These are phyloP conservation scores for Parachaetomium inaequale DNA, from an alignment of 495 filamentous ascomycete genomes.

Conservation along the genomic window DNA sequence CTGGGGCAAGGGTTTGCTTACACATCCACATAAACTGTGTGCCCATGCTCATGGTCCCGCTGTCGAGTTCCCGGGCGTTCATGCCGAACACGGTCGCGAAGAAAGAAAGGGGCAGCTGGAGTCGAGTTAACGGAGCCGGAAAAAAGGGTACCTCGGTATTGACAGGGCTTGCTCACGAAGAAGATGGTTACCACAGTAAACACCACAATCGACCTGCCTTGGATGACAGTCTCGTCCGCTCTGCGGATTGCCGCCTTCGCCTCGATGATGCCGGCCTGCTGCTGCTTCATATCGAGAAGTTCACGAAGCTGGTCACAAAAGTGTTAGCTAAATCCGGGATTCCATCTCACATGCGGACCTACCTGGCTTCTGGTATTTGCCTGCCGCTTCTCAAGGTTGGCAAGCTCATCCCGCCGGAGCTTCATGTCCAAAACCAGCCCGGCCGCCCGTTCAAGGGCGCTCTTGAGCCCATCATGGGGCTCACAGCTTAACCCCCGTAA, in stretches of 20 bases:
- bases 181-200: conserved; percentile 66
- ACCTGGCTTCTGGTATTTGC: conserved; percentile 19
- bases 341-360: background rate
- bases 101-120: conserved; percentile 40
- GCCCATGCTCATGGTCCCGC: conserved; percentile 23
- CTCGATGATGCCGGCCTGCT: conserved; percentile 61
- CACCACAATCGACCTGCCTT: conserved; percentile 59
- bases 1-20: conserved; percentile 6
- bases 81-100: conserved; percentile 43
- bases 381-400: conserved; percentile 24
- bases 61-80: conserved; percentile 37
- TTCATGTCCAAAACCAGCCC: conserved; percentile 27
- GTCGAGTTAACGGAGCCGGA: background rate
- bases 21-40: conserved; percentile 38
- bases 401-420: conserved; percentile 21
- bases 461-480: conserved; percentile 5
- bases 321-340: background rate
- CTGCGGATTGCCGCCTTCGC: conserved; percentile 55
- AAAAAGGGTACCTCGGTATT: no score
- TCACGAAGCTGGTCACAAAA: conserved; percentile 38
- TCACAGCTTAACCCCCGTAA: conserved; percentile 17
- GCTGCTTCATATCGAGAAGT: conserved; percentile 60
- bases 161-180: conserved; percentile 30
- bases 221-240: conserved; percentile 55
- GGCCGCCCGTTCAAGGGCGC: conserved; percentile 20